Evolutionary conservation across 2,329 filamentous ascomycete species (phyloP).

Genomic region (Clonostachys rosea): DNA sequence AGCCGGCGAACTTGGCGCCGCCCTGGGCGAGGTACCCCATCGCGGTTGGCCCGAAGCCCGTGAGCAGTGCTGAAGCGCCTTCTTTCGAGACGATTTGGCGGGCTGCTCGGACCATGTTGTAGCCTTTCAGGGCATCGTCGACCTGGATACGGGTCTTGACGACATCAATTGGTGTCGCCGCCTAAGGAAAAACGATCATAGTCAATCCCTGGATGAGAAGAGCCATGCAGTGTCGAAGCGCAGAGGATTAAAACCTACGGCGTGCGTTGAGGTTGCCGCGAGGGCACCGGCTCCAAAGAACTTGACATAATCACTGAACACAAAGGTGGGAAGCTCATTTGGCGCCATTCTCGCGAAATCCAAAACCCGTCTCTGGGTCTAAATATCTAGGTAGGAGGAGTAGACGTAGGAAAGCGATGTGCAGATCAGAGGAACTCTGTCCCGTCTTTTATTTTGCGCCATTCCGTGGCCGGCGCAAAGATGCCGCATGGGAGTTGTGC

Average conservation of each 20-base stretch:
- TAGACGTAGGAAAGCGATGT: too few relatives aligned
- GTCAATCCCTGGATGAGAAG: neutral
- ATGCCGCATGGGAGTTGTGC: too few relatives aligned
- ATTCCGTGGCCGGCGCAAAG: too few relatives aligned
- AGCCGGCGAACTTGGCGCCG: slow-evolving; percentile 86
- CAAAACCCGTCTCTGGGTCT: too few relatives aligned
- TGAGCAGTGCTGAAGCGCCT: slow-evolving; percentile 74
- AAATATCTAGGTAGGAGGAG: too few relatives aligned
- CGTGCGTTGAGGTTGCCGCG: slow-evolving; percentile 46
- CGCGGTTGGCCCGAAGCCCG: slow-evolving; percentile 79
- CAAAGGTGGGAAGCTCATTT: slow-evolving; percentile 32
- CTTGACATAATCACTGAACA: slow-evolving; percentile 39
- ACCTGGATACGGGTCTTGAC: slow-evolving; percentile 92
- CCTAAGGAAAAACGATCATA: slow-evolving; percentile 20
- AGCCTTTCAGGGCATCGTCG: slow-evolving; percentile 80
- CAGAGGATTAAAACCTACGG: slow-evolving; percentile 23
- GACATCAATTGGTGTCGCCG: slow-evolving; percentile 56
- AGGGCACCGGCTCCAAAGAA: slow-evolving; percentile 49
- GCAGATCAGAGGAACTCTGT: too few relatives aligned
- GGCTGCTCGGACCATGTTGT: slow-evolving; percentile 75
- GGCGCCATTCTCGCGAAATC: slow-evolving; percentile 9
- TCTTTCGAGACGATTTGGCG: slow-evolving; percentile 74
- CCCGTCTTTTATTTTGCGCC: too few relatives aligned
- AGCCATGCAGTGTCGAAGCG: neutral
- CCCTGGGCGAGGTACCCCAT: slow-evolving; percentile 88